These are phyloP conservation scores for Aaosphaeria arxii DNA, from an alignment of 2,329 filamentous ascomycete genomes.

Conservation along the genomic window DNA sequence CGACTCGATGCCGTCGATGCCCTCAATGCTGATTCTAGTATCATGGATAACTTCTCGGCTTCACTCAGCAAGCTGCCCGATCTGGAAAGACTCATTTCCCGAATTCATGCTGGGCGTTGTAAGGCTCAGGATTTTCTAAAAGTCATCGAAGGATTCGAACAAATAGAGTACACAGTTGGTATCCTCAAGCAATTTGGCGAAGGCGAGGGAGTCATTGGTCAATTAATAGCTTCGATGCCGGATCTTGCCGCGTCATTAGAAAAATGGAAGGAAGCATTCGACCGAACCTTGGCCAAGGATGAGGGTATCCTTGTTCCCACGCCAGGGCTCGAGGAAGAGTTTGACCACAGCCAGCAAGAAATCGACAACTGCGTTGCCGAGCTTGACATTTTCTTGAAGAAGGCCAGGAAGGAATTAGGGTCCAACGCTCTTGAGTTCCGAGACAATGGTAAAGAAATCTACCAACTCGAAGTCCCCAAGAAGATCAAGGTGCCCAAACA, in stretches of 20 bases:
- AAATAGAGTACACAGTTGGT: conserved; percentile 91
- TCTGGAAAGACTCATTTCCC: conserved; percentile 87
- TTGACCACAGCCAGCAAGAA: conserved; percentile 75
- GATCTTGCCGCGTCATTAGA: conserved; percentile 70
- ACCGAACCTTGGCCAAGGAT: conserved; percentile 74
- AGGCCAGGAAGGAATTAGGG: conserved; percentile 70
- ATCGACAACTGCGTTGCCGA: conserved; percentile 74
- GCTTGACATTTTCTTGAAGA: conserved; percentile 67
- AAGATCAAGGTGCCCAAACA: conserved; percentile 83
- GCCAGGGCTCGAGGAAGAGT: conserved; percentile 84
- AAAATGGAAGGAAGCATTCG: conserved; percentile 90
- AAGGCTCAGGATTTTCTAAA: conserved; percentile 88
- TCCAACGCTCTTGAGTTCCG: conserved; percentile 58
- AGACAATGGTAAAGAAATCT: conserved; percentile 94
- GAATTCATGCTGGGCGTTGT: conserved; percentile 89
- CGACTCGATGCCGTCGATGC: conserved; percentile 91
- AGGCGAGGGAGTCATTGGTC: conserved; percentile 80
- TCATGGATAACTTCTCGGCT: conserved; percentile 83
- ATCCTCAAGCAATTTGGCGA: conserved; percentile 70
- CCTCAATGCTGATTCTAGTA: conserved; percentile 74
- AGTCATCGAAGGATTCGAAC: conserved; percentile 93
- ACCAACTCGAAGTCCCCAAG: conserved; percentile 84
- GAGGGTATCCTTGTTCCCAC: conserved; percentile 82
- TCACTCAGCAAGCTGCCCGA: conserved; percentile 92
- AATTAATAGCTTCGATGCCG: conserved; percentile 82